phyloP scores from a whole-genome alignment of 2,329 filamentous ascomycete species.

The Coniella lustricola region DNA sequence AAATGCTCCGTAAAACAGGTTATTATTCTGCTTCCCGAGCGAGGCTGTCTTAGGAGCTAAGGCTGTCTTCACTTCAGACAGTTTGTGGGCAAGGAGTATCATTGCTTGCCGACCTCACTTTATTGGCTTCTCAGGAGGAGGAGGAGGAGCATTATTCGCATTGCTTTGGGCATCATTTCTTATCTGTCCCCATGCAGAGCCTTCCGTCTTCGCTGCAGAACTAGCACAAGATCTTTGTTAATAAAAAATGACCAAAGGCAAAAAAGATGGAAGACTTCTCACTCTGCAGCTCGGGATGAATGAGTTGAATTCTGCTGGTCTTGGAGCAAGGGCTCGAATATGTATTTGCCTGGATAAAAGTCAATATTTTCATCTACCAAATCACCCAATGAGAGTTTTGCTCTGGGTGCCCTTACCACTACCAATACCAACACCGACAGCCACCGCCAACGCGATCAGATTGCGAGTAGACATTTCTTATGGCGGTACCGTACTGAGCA shows the following conservation, averaged over 20 bases:
- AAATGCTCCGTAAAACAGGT: no score
- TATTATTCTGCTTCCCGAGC: no score
- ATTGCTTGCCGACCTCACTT: no score
- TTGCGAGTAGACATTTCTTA: conserved; percentile 14
- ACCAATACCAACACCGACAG: conserved; percentile 16
- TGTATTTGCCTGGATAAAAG: conserved; percentile 20
- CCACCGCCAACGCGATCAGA: conserved; percentile 4
- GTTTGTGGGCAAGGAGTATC: no score
- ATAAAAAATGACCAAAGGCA: neutral
- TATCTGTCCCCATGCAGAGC: neutral
- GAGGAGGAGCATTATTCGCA: neutral
- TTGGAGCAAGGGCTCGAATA: conserved; percentile 21
- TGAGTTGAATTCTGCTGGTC: conserved; percentile 14
- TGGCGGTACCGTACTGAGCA: no score
- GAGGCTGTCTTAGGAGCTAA: no score
- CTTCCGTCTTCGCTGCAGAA: neutral
- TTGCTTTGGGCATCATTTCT: no score
- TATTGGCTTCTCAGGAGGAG: neutral
- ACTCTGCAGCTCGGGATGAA: conserved; percentile 7
- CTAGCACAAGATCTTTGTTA: neutral
- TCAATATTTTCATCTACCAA: conserved; percentile 13
- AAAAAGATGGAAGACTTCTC: neutral
- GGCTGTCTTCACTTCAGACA: no score
- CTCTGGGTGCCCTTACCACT: conserved; percentile 17
- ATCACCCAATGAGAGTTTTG: neutral